A percentile compares a stretch with the other conserved stretches of the same genome.
phyloP scores from a whole-genome alignment of 208 protist species.

The Acanthamoeba culbertsoni region DNA sequence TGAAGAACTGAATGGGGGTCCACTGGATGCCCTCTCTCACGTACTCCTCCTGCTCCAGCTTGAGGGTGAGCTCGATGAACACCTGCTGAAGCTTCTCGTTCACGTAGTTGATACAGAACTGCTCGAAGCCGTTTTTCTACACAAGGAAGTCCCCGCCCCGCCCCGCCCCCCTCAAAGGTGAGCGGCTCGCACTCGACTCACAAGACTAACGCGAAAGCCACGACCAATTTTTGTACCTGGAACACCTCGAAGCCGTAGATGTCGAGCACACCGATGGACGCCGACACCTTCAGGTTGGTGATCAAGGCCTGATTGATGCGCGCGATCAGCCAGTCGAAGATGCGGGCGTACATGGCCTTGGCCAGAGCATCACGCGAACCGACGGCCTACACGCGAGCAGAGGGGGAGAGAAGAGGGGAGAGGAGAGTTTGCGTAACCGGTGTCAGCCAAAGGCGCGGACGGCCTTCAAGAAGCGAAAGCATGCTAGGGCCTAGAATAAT shows the following conservation, averaged over 20 bases:
- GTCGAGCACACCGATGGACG: constrained; percentile 88
- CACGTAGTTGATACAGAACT: constrained; percentile 99
- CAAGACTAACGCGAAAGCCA: background rate
- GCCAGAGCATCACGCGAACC: constrained; percentile 79
- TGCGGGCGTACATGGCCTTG: constrained; percentile 82
- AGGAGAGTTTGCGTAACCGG: too few relatives aligned
- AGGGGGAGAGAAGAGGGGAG: too few relatives aligned
- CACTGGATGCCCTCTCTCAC: constrained; percentile 93
- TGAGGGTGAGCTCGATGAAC: constrained; percentile 93
- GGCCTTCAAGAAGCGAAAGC: background rate
- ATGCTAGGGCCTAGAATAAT: background rate
- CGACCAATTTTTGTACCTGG: background rate
- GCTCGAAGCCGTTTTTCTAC: constrained; percentile 95
- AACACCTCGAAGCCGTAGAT: constrained; percentile 98
- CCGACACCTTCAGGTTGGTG: background rate
- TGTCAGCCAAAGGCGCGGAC: background rate
- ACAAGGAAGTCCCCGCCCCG: too few relatives aligned
- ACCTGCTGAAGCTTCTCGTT: constrained; percentile 98
- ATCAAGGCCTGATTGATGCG: constrained; percentile 80
- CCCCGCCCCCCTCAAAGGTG: too few relatives aligned
- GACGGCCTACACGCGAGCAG: constrained; percentile 51
- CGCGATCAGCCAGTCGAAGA: constrained; percentile 87
- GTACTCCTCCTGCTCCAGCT: constrained; percentile 96
- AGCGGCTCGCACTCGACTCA: too few relatives aligned
- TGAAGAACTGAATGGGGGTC: constrained; percentile 96